A percentile compares a stretch with the other conserved stretches of the same genome.
Evolutionary conservation across 2,329 filamentous ascomycete genomes (phyloP).

Genomic region (Colletotrichum magnum): DNA sequence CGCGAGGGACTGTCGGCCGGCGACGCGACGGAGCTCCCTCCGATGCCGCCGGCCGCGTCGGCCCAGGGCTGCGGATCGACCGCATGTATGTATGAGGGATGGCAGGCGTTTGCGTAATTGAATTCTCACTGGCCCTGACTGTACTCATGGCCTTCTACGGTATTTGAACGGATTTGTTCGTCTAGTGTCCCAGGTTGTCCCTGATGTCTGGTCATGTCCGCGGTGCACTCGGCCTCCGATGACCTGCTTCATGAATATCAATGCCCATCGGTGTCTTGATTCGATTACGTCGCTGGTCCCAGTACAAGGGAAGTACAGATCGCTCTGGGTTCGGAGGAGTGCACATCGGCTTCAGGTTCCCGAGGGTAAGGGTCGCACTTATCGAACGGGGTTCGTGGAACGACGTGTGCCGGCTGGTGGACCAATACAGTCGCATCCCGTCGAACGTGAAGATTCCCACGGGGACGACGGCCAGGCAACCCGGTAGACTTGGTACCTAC

Average conservation of each 20-base stretch:
- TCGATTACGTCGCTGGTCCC: neutral
- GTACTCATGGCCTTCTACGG: neutral
- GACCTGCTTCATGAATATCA: neutral
- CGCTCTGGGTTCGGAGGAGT: neutral
- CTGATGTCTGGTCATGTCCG: neutral
- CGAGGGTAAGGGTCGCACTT: neutral
- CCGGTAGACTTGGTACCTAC: too few relatives aligned
- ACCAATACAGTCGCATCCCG: neutral
- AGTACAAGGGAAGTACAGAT: too few relatives aligned
- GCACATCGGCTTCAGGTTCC: neutral
- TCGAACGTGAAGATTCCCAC: slow-evolving; percentile 15
- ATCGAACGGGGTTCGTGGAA: slow-evolving; percentile 12
- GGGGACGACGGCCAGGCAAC: neutral
- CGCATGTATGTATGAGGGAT: slow-evolving; percentile 43
- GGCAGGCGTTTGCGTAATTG: slow-evolving; percentile 43
- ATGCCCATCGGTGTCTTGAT: slow-evolving; percentile 2
- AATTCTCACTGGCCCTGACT: slow-evolving; percentile 39
- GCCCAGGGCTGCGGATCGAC: slow-evolving; percentile 43
- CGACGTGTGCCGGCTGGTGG: slow-evolving; percentile 1
- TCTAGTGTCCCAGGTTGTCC: neutral
- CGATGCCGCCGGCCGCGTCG: slow-evolving; percentile 21
- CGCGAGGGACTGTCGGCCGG: slow-evolving; percentile 18
- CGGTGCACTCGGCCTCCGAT: neutral
- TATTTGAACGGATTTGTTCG: neutral
- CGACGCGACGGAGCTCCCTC: slow-evolving; percentile 23